phyloP scores from a whole-genome alignment of 2,329 filamentous ascomycete species.

The Sporothrix curviconia region DNA sequence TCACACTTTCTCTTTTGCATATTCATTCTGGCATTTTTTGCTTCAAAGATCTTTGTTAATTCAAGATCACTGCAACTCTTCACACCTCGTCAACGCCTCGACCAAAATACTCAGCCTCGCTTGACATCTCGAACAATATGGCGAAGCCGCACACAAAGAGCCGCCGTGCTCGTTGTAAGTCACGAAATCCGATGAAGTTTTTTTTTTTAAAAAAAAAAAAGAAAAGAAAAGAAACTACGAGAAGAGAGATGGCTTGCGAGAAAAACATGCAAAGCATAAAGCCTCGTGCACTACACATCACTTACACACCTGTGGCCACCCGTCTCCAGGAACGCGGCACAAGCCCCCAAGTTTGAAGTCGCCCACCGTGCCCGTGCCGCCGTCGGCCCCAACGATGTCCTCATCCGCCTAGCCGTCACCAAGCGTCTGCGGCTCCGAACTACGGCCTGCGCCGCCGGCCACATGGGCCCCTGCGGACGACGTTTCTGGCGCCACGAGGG shows the following conservation, averaged over 20 bases:
- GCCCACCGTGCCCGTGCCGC: neutral
- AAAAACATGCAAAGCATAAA: too few species aligned
- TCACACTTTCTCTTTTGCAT: too few species aligned
- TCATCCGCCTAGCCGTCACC: conserved; percentile 31
- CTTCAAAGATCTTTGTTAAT: too few species aligned
- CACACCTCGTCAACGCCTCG: too few species aligned
- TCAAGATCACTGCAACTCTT: too few species aligned
- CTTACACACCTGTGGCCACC: neutral
- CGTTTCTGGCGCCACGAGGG: conserved; percentile 40
- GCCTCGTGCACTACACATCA: neutral
- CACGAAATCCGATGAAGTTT: too few species aligned
- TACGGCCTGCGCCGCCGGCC: conserved; percentile 31
- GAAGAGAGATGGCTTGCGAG: too few species aligned
- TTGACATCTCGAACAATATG: neutral
- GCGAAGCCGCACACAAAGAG: conserved; percentile 7
- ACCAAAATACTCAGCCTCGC: neutral
- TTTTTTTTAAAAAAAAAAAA: too few species aligned
- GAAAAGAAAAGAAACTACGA: too few species aligned
- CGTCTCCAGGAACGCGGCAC: conserved; percentile 9
- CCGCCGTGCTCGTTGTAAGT: conserved; percentile 17
- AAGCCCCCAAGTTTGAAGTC: conserved; percentile 21
- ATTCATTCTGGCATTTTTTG: too few species aligned
- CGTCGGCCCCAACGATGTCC: conserved; percentile 27
- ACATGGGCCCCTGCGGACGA: conserved; percentile 30
- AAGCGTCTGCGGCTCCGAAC: conserved; percentile 36